Evolutionary conservation across 176 grass and related monocot genomes (phyloP), one percentile per base, ranked within the genome.

Genomic region (Bromus sterilis): DNA sequence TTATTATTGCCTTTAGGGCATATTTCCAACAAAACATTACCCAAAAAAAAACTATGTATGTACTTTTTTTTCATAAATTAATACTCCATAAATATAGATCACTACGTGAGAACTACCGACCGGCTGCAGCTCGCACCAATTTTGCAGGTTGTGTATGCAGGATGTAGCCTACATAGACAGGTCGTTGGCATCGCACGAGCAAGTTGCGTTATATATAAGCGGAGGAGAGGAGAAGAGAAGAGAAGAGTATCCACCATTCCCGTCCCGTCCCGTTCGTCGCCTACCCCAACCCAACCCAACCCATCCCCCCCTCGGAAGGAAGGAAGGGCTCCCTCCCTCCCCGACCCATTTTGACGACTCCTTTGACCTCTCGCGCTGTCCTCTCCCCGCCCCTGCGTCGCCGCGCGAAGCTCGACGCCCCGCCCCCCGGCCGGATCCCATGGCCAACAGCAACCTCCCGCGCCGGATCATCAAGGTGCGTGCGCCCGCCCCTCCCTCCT

Each of bases 371-470:
- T 55, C 55, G 29, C 40, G 35, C 34, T 60, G 32, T 75, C 58
- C 34, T 30, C 66, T 8, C 41, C 32, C 36, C 39, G 42, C n/a
- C 11, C 66, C 33, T 53, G 53, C 67, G 12, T 74, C 86, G 44
- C 67, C 67, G 43, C 80, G 16, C 46, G n/a, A 59, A 88, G 75
- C 81, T 84, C 43, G 67, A 84, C 75, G 80, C 71, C 33, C 87
- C 29, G 46, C 28, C 63, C 34, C 9, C 35, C 83, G 76, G 66
- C 35, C 70, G 75, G 24, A 76, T 30, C 28, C 32, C 42, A 97
- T 97, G 94, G 91, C 94, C 79, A 97, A 92, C 91, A 94, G 85
- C 82, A 97, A 94, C 84, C 94, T 97, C 59, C 91, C 91, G 34
- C 91, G 94, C 42, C 85, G 94, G 82, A 97, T 97, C 89, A 97